Base-by-base conservation (phyloP, 768 basidiomycete genomes). In the Kwoniella botswanensis region DNA sequence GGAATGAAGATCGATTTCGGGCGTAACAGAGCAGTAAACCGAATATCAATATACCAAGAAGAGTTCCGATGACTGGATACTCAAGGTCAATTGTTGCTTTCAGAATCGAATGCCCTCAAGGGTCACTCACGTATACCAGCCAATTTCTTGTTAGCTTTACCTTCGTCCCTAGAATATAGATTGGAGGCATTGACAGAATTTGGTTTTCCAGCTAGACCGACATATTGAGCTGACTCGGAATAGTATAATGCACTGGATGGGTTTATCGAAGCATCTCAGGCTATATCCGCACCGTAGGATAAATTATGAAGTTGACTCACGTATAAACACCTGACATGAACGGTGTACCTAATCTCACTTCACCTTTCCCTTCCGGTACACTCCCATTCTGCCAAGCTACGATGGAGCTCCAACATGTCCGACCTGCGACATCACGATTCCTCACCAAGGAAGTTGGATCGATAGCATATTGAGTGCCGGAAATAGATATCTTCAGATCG, bases 1-100 rank as follows among this genome's bases (percentile, higher is more conserved):
- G 79, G 64, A 79, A 71, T 1, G 79, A 76, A 26, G 66, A 63
- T 41, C 81, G 73, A 35, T 77, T 79, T 78, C 86, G 80, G n/a
- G 78, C 78, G 75, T 91, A 88, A 3, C 92, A 92, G 46, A 90
- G 85, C 2, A 95, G 85, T 15, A 95, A 86, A 1, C 93, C 85
- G 46, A 93, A 88, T 85, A 95, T 90, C 29, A 91, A 86, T 29
- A 92, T 86, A 0, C 91, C 91, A 52, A 93, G 81, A 77, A 96
- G 88, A 26, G 90, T 90, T 42, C 87, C 85, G 54, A 95, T 82
- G 55, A 94, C 87, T 76, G 88, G 85, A 35, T 35, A 35, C 35
- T 29, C 85, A 78, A 15, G 59, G 55, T 55, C 4, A 43, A n/a
- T 46, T 18, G 59, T 17, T 21, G 26, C 52, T 7, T 15, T 21